These are phyloP conservation scores for Lentinula aciculospora DNA, from an alignment of 768 basidiomycete genomes.

Conservation along the genomic window DNA sequence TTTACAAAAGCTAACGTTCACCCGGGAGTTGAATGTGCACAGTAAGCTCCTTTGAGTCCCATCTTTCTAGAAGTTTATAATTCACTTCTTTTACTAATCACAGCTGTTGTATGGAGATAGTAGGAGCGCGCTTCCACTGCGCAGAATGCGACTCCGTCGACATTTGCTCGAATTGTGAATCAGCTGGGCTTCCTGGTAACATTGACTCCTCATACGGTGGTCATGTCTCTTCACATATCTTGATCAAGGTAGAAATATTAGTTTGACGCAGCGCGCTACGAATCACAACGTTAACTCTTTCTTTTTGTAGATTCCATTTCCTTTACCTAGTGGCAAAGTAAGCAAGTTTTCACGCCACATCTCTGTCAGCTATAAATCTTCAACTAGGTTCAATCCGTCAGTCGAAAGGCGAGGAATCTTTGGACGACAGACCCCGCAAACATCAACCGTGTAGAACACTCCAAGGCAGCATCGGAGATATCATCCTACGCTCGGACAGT, in stretches of 20 bases:
- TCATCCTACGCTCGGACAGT: conserved; percentile 59
- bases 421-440: conserved; percentile 76
- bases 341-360: conserved; percentile 2
- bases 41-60: conserved; percentile 45
- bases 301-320: conserved; percentile 72
- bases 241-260: conserved; percentile 70
- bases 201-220: conserved; percentile 73
- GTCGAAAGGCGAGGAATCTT: conserved; percentile 63
- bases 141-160: conserved; percentile 82
- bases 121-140: conserved; percentile 91
- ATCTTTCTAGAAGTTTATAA: background rate
- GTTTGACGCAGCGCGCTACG: background rate
- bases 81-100: background rate
- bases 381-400: conserved; percentile 55
- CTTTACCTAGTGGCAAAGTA: conserved; percentile 68
- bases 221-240: conserved; percentile 81
- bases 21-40: conserved; percentile 77
- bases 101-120: conserved; percentile 85
- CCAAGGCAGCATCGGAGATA: conserved; percentile 43
- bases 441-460: conserved; percentile 38
- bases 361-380: background rate
- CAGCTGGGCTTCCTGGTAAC: conserved; percentile 80
- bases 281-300: no score
- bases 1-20: conserved; percentile 71
- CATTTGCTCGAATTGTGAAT: conserved; percentile 85